Conservation (phyloP, 2,329 filamentous ascomycete species). For the Epichloe uncinata region DNA sequence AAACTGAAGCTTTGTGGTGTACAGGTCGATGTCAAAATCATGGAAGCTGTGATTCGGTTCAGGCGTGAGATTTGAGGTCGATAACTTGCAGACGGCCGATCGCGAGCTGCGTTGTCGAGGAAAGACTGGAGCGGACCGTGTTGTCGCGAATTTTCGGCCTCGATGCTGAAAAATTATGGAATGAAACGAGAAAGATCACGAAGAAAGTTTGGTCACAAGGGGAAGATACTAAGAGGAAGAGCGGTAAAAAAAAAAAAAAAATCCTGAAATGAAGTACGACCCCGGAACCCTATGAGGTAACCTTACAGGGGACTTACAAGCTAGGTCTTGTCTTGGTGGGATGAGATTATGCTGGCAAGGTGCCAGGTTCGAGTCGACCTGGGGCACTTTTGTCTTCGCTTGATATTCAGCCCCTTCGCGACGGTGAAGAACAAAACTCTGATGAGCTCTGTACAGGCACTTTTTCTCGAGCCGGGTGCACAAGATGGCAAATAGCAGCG, state of each 20-base stretch:
- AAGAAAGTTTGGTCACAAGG: neutral
- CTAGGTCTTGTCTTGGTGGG: neutral
- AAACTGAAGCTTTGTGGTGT: constrained; percentile 30
- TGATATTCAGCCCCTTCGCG: too few relatives aligned
- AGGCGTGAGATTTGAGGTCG: neutral
- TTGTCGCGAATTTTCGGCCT: neutral
- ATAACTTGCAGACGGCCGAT: constrained; percentile 3
- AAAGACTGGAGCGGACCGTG: neutral
- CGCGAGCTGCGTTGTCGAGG: constrained; percentile 4
- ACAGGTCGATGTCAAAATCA: constrained; percentile 33
- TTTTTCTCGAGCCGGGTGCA: neutral
- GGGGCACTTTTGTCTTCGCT: neutral
- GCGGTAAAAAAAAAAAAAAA: neutral
- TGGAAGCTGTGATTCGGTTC: constrained; percentile 29
- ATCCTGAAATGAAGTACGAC: neutral
- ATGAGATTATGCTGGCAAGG: constrained; percentile 1
- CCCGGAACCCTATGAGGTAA: neutral
- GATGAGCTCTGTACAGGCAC: neutral
- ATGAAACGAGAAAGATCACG: neutral
- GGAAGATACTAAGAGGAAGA: neutral
- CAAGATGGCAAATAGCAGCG: neutral
- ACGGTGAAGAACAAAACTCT: neutral
- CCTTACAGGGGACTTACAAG: neutral
- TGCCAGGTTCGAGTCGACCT: neutral
- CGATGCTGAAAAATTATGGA: neutral